These are phyloP conservation scores for Cladophialophora carrionii DNA, from an alignment of 2,329 filamentous ascomycete genomes.

Conservation along the genomic window DNA sequence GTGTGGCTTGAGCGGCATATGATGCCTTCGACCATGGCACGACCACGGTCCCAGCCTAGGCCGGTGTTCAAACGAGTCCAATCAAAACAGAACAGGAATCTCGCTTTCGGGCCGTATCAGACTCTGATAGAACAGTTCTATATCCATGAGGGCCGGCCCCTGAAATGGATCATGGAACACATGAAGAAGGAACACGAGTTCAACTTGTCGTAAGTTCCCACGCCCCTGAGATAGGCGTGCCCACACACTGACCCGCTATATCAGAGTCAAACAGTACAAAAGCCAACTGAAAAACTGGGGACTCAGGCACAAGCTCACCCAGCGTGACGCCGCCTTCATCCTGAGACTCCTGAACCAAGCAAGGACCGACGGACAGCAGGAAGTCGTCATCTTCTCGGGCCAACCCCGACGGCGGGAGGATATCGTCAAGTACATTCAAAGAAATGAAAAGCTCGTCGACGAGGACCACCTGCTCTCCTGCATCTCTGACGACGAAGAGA, in stretches of 20 bases:
- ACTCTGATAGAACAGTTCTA: conserved; percentile 22
- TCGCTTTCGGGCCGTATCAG: conserved; percentile 14
- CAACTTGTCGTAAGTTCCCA: conserved; percentile 23
- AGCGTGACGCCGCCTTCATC: conserved; percentile 28
- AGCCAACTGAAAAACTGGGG: conserved; percentile 27
- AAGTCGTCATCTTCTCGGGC: conserved; percentile 26
- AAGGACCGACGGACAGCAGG: conserved; percentile 6
- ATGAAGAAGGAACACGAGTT: conserved; percentile 21
- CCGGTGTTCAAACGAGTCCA: conserved; percentile 18
- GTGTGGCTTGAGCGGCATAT: conserved; percentile 18
- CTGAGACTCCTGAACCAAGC: conserved; percentile 26
- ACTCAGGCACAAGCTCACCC: conserved; percentile 25
- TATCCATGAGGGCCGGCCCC: conserved; percentile 14
- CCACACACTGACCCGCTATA: conserved; percentile 4
- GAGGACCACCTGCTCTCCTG: conserved; percentile 25
- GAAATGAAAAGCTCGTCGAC: conserved; percentile 22
- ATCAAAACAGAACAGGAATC: conserved; percentile 16
- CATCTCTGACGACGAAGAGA: conserved; percentile 21
- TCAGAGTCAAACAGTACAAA: conserved; percentile 31
- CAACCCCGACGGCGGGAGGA: conserved; percentile 16
- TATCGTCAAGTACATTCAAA: conserved; percentile 29
- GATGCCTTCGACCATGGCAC: conserved; percentile 14
- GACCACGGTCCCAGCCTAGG: conserved; percentile 13
- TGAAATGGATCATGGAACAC: conserved; percentile 25
- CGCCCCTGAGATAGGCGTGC: background rate